Percentiles rank a stretch among this genome's conserved stretches.
These are phyloP conservation scores for Xylaria cubensis DNA, from an alignment of 495 filamentous ascomycete genomes.

Conservation along the genomic window DNA sequence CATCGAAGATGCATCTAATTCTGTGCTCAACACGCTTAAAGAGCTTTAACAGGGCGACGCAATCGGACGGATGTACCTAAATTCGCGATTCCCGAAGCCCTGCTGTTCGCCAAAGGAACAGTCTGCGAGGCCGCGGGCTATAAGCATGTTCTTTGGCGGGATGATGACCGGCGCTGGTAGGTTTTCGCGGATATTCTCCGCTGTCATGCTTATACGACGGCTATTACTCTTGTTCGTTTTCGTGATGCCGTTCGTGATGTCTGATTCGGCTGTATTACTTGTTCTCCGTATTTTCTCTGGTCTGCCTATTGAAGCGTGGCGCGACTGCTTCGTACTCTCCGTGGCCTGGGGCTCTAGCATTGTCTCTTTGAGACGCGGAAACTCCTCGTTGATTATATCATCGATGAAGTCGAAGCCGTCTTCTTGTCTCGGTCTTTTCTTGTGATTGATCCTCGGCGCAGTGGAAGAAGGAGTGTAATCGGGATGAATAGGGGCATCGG, in stretches of 20 bases:
- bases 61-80: background rate
- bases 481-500: background rate
- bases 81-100: background rate
- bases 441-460: background rate
- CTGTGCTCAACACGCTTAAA: background rate
- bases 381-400: background rate
- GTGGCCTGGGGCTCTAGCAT: background rate
- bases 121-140: slow-evolving; percentile 12
- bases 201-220: background rate
- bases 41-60: background rate
- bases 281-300: background rate
- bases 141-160: slow-evolving; percentile 35
- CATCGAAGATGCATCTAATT: background rate
- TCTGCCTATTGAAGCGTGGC: background rate
- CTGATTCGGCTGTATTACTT: background rate
- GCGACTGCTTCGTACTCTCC: background rate
- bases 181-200: slow-evolving; percentile 7
- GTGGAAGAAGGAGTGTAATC: background rate
- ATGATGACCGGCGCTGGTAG: slow-evolving; percentile 27
- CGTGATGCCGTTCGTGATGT: background rate
- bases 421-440: background rate
- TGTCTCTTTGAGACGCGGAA: background rate
- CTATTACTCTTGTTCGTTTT: background rate
- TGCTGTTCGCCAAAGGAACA: background rate
- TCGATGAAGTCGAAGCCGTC: slow-evolving; percentile 12